Evolutionary conservation across 768 basidiomycete species (phyloP).

Genomic region (Leccinum incarnatum): DNA sequence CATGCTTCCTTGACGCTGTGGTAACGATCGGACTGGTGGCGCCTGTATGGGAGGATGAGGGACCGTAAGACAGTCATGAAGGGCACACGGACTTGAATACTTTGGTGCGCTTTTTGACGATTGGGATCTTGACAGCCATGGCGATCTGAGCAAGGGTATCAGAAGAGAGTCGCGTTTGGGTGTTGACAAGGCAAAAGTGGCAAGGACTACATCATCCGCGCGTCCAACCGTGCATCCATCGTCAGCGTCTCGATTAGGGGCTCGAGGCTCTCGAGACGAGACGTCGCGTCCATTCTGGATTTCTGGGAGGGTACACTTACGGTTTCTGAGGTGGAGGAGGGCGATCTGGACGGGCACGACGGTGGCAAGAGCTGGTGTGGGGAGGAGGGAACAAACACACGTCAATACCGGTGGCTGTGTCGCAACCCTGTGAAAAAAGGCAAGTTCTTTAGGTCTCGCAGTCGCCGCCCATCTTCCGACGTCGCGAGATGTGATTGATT

Average conservation of each 20-base stretch:
- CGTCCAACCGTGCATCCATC: slow-evolving; percentile 24
- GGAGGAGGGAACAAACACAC: slow-evolving; percentile 20
- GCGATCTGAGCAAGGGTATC: slow-evolving; percentile 26
- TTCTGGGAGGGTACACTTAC: slow-evolving; percentile 43
- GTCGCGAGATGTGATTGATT: not conserved
- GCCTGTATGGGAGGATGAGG: slow-evolving; percentile 47
- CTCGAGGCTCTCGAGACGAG: not conserved
- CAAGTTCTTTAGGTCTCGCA: not conserved
- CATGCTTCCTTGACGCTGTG: slow-evolving; percentile 96
- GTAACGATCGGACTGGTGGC: slow-evolving; percentile 99
- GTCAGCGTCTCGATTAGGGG: not conserved
- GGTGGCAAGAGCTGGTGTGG: not conserved
- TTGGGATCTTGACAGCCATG: slow-evolving; percentile 56
- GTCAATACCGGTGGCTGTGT: slow-evolving; percentile 29
- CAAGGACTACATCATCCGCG: slow-evolving; percentile 20
- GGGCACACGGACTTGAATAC: slow-evolving; percentile 80
- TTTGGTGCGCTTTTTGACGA: slow-evolving; percentile 97
- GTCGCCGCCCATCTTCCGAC: not conserved
- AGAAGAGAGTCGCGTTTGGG: slow-evolving; percentile 10
- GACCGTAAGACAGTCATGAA: not conserved
- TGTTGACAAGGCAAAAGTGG: not conserved
- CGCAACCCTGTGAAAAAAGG: not conserved
- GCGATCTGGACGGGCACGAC: slow-evolving; percentile 30
- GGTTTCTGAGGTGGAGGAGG: slow-evolving; percentile 48
- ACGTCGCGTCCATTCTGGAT: not conserved